Conservation (phyloP, 2,329 filamentous ascomycete species). For the Davidsoniella virescens region DNA sequence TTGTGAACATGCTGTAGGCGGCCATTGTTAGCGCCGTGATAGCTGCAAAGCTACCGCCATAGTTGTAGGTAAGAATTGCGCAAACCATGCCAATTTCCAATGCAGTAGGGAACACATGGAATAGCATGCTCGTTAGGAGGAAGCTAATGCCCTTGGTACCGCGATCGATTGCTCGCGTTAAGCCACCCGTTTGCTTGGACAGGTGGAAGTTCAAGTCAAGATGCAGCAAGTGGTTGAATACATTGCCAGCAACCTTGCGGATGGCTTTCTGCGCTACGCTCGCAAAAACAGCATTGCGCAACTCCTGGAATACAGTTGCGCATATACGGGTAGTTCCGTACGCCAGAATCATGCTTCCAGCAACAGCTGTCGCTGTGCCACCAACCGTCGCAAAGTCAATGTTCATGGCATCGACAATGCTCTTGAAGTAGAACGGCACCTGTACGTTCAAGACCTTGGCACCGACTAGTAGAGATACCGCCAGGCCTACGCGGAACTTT, state of each 20-base stretch:
- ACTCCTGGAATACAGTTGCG: conserved; percentile 77
- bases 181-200: conserved; percentile 79
- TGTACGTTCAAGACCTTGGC: conserved; percentile 95
- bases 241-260: conserved; percentile 72
- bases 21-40: conserved; percentile 86
- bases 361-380: conserved; percentile 78
- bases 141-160: conserved; percentile 99
- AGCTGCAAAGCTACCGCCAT: conserved; percentile 77
- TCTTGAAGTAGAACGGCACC: conserved; percentile 98
- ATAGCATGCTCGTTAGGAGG: conserved; percentile 92
- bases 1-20: conserved; percentile 91
- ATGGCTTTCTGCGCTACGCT: conserved; percentile 96
- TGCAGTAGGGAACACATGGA: conserved; percentile 86
- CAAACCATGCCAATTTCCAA: conserved; percentile 92
- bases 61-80: conserved; percentile 91
- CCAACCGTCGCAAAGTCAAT: conserved; percentile 74
- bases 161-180: conserved; percentile 87
- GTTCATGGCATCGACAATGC: conserved; percentile 94
- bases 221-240: conserved; percentile 77
- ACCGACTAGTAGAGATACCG: conserved; percentile 68
- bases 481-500: conserved; percentile 68
- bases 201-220: conserved; percentile 91
- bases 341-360: conserved; percentile 82
- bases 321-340: conserved; percentile 83
- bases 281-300: conserved; percentile 91